Evolutionary conservation across 75 land plant genomes (phyloP).

Genomic region (Picea glauca): DNA sequence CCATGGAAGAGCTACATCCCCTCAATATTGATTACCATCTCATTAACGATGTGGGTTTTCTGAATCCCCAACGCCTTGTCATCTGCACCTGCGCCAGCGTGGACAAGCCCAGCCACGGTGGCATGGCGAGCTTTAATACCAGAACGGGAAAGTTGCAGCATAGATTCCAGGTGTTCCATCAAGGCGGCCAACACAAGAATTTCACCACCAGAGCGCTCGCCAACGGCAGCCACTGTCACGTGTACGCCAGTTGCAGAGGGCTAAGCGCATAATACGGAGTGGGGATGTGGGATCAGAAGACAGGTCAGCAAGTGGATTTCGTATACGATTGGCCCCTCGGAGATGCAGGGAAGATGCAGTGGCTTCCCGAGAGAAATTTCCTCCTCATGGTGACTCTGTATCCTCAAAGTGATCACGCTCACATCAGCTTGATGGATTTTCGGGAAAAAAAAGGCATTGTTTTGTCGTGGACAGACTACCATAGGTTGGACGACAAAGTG

Average conservation of each 20-base stretch:
- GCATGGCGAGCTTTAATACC: slow-evolving; percentile 63
- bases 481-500: slow-evolving; percentile 38
- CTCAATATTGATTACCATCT: slow-evolving; percentile 66
- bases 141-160: slow-evolving; percentile 52
- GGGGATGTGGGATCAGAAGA: slow-evolving; percentile 76
- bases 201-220: slow-evolving; percentile 63
- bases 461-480: slow-evolving; percentile 81
- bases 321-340: slow-evolving; percentile 66
- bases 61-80: slow-evolving; percentile 46
- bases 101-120: slow-evolving; percentile 49
- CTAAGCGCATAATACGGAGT: slow-evolving; percentile 71
- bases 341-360: slow-evolving; percentile 82
- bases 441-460: slow-evolving; percentile 45
- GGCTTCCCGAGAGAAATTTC: slow-evolving; percentile 43
- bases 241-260: slow-evolving; percentile 76
- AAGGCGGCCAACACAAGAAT: slow-evolving; percentile 38
- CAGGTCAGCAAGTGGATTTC: slow-evolving; percentile 65
- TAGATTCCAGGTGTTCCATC: slow-evolving; percentile 49
- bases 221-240: slow-evolving; percentile 15
- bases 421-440: slow-evolving; percentile 69
- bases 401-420: slow-evolving; percentile 74
- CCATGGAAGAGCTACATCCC: slow-evolving; percentile 60
- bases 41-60: slow-evolving; percentile 80
- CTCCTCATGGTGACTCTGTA: slow-evolving; percentile 62
- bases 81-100: slow-evolving; percentile 63